Percentiles rank a stretch among this genome's conserved stretches.
These are phyloP conservation scores for Penicillium dipodomyicola DNA, from an alignment of 495 filamentous ascomycete species.

Conservation along the genomic window DNA sequence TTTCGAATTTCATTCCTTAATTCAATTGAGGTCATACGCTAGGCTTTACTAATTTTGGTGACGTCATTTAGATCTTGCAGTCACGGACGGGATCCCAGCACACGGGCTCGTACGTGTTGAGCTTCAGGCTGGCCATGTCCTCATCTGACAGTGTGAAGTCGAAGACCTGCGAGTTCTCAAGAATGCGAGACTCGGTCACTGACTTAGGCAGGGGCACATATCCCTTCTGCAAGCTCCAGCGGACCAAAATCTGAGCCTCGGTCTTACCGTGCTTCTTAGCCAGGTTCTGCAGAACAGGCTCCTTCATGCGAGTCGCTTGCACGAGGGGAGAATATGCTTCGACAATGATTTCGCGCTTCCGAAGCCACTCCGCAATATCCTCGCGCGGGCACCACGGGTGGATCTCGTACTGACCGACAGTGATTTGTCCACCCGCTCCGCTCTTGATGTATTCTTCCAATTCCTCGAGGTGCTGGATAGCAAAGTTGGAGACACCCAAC, in stretches of 20 bases:
- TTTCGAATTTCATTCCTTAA: neutral
- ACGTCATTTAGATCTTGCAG: conserved; percentile 26
- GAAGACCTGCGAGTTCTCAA: conserved; percentile 74
- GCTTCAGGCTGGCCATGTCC: conserved; percentile 57
- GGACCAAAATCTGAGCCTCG: conserved; percentile 72
- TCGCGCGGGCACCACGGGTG: conserved; percentile 82
- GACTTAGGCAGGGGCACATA: conserved; percentile 65
- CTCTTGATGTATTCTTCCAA: conserved; percentile 72
- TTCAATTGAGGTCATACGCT: conserved; percentile 8
- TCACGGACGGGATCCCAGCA: conserved; percentile 71
- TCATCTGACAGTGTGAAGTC: conserved; percentile 70
- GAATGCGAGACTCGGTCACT: conserved; percentile 56
- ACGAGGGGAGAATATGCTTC: conserved; percentile 83
- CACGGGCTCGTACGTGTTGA: conserved; percentile 57
- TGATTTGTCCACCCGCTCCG: conserved; percentile 71
- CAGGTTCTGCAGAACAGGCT: conserved; percentile 58
- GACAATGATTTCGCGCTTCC: conserved; percentile 63
- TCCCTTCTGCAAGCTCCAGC: conserved; percentile 85
- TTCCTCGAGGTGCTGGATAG: conserved; percentile 54
- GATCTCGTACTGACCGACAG: conserved; percentile 84
- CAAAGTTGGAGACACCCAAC: conserved; percentile 57
- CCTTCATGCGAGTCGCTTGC: conserved; percentile 62
- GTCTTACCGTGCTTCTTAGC: conserved; percentile 70
- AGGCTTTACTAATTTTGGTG: conserved; percentile 15
- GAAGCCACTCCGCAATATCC: conserved; percentile 76